phyloP scores from a whole-genome alignment of 2,329 filamentous ascomycete species.

The Fusarium fujikuroi region DNA sequence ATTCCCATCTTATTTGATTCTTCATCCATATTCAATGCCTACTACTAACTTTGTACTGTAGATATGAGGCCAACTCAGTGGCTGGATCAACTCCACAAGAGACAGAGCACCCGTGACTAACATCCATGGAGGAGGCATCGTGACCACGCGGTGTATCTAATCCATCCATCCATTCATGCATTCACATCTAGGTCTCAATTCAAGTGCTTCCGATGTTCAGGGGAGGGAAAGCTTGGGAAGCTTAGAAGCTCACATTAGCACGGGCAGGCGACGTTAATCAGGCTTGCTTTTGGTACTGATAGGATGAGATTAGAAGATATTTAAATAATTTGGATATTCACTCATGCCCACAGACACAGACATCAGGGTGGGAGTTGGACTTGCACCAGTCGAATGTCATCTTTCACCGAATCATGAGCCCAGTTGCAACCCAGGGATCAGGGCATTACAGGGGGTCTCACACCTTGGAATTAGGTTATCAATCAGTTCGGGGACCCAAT shows the following conservation, averaged over 20 bases:
- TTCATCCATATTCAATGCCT: neutral
- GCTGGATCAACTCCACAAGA: constrained; percentile 16
- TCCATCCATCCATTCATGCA: neutral
- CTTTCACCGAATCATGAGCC: neutral
- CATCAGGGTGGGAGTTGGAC: neutral
- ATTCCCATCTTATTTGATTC: neutral
- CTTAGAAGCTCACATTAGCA: neutral
- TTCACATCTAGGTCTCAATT: neutral
- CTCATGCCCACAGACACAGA: neutral
- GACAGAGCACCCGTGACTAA: neutral
- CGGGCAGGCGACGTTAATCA: neutral
- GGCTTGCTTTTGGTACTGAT: neutral
- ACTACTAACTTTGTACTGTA: neutral
- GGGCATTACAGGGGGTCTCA: constrained; percentile 16
- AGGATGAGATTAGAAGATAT: neutral
- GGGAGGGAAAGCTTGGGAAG: neutral
- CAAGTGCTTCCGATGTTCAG: neutral
- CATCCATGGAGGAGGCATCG: neutral
- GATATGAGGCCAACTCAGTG: neutral
- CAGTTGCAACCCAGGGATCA: constrained; percentile 1
- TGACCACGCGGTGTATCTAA: neutral
- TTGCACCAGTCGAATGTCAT: constrained; percentile 1
- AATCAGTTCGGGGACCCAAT: constrained; percentile 36
- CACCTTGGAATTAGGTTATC: constrained; percentile 40
- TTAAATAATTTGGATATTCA: neutral